Evolutionary conservation across 2,329 filamentous ascomycete species (phyloP).

Genomic region (Verticillium nubilum): DNA sequence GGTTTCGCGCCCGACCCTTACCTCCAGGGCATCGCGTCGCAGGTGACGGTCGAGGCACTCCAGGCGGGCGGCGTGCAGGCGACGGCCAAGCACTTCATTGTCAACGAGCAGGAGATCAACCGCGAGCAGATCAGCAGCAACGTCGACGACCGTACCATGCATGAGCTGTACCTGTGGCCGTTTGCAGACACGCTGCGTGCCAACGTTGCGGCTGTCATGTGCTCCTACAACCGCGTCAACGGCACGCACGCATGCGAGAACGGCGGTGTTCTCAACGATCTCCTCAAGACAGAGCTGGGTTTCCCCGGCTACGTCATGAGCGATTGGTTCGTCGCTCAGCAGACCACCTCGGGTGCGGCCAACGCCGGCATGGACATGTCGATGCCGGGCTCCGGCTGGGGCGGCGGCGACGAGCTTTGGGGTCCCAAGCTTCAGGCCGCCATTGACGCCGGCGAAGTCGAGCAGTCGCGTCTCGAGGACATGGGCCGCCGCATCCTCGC

Average conservation of each 20-base stretch:
- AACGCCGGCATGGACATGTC: conserved; percentile 73
- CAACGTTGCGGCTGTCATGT: conserved; percentile 64
- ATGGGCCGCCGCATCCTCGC: conserved; percentile 61
- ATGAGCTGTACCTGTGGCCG: conserved; percentile 64
- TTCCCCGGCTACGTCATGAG: conserved; percentile 57
- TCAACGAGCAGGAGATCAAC: conserved; percentile 64
- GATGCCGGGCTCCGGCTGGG: conserved; percentile 66
- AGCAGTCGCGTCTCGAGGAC: conserved; percentile 58
- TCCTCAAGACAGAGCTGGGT: conserved; percentile 68
- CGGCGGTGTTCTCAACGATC: conserved; percentile 50
- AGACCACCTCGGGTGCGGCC: conserved; percentile 61
- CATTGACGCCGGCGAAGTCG: conserved; percentile 52
- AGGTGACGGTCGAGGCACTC: conserved; percentile 55
- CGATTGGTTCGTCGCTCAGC: conserved; percentile 70
- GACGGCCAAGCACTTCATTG: conserved; percentile 53
- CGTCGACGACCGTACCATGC: conserved; percentile 59
- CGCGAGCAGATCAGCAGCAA: conserved; percentile 49
- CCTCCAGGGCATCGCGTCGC: conserved; percentile 57
- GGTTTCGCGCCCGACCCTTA: conserved; percentile 78
- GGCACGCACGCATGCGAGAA: conserved; percentile 64
- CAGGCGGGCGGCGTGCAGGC: conserved; percentile 37
- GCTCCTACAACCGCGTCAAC: conserved; percentile 68
- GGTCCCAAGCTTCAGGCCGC: conserved; percentile 46
- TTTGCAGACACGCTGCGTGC: conserved; percentile 64
- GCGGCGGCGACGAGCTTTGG: conserved; percentile 49